A percentile compares a stretch with the other conserved stretches of the same genome.
Conservation (phyloP, 352 stramenopile species). For the Phytophthora pseudosyringae region DNA sequence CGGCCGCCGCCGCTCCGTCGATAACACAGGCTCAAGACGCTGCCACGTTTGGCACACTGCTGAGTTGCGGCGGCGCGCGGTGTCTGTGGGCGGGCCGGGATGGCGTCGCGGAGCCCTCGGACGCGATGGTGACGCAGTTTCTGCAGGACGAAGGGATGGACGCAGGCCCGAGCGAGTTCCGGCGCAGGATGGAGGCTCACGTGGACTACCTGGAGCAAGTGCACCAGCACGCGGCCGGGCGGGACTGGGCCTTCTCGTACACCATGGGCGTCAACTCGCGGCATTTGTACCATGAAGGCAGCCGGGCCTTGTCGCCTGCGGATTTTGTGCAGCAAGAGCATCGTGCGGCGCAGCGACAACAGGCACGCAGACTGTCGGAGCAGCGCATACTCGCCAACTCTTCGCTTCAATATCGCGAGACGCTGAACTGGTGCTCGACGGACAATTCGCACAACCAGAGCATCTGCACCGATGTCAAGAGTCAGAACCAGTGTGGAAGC, state of each 20-base stretch:
- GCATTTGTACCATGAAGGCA: slow-evolving; percentile 66
- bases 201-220: slow-evolving; percentile 78
- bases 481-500: slow-evolving; percentile 80
- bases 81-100: slow-evolving; percentile 67
- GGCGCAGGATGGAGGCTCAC: slow-evolving; percentile 61
- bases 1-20: not conserved
- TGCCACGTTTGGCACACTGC: slow-evolving; percentile 64
- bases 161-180: slow-evolving; percentile 39
- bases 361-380: slow-evolving; percentile 22
- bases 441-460: slow-evolving; percentile 70
- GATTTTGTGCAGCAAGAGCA: slow-evolving; percentile 72
- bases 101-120: slow-evolving; percentile 39
- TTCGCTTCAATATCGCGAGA: slow-evolving; percentile 37
- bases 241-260: slow-evolving; percentile 64
- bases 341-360: slow-evolving; percentile 45
- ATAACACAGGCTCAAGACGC: slow-evolving; percentile 15
- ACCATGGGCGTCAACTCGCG: slow-evolving; percentile 68
- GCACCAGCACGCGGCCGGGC: slow-evolving; percentile 45
- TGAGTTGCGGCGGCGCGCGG: slow-evolving; percentile 43
- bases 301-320: slow-evolving; percentile 40
- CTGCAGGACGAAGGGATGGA: slow-evolving; percentile 52
- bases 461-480: slow-evolving; percentile 81
- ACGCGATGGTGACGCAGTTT: slow-evolving; percentile 69
- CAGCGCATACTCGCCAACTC: slow-evolving; percentile 23
- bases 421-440: slow-evolving; percentile 77